Conservation (phyloP, 768 basidiomycete genomes). For the Tulasnella sp. region DNA sequence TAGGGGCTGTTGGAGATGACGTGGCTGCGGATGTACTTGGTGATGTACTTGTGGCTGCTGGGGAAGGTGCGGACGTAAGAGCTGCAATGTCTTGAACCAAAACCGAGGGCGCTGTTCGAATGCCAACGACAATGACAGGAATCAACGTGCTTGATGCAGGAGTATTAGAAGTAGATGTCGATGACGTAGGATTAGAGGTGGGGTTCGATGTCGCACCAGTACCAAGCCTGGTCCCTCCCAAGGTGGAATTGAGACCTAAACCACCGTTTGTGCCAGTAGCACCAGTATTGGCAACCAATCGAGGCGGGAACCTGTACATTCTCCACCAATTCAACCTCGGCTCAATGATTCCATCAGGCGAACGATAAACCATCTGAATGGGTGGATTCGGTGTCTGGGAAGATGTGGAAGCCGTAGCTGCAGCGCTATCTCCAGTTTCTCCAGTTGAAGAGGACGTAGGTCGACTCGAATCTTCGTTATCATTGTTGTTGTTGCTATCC, state of each 20-base stretch:
- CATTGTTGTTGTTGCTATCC: too few relatives aligned
- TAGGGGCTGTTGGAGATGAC: not conserved
- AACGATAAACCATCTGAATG: not conserved
- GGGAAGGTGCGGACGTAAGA: not conserved
- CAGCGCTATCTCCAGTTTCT: not conserved
- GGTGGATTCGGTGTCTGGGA: not conserved
- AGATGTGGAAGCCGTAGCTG: not conserved
- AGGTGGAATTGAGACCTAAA: not conserved
- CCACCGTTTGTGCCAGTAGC: not conserved
- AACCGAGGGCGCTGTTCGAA: slow-evolving; percentile 9
- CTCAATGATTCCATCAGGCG: slow-evolving; percentile 13
- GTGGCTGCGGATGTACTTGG: not conserved
- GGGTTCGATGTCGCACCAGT: slow-evolving; percentile 1
- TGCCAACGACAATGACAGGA: slow-evolving; percentile 14
- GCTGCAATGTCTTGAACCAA: slow-evolving; percentile 8
- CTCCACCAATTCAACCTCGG: slow-evolving; percentile 18
- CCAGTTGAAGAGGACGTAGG: too few relatives aligned
- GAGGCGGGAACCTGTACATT: slow-evolving; percentile 18
- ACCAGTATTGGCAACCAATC: not conserved
- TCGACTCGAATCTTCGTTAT: too few relatives aligned
- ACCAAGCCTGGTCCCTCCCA: not conserved
- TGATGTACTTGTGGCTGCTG: not conserved
- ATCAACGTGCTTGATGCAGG: not conserved
- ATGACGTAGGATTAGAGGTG: not conserved
- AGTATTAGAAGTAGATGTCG: slow-evolving; percentile 5